phyloP scores from a whole-genome alignment of 345 rosid species.

The Cardamine resedifolia region DNA sequence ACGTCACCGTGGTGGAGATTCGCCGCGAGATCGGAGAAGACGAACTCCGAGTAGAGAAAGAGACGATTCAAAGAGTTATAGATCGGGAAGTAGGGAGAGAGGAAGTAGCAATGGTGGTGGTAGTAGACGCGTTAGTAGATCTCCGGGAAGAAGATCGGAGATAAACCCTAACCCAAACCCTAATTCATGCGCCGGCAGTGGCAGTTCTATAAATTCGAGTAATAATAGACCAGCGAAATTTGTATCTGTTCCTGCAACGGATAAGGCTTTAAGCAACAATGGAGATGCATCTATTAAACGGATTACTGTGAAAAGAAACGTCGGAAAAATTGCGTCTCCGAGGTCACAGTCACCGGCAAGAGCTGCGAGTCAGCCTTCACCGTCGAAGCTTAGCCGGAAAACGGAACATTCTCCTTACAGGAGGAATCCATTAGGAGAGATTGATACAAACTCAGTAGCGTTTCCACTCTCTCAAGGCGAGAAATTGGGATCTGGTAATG shows the following conservation, averaged over 20 bases:
- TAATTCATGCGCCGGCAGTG: slow-evolving; percentile 12
- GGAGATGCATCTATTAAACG: slow-evolving; percentile 44
- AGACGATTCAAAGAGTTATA: slow-evolving; percentile 48
- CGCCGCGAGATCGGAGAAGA: slow-evolving; percentile 64
- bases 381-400: slow-evolving; percentile 71
- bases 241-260: slow-evolving; percentile 86
- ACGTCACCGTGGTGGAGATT: slow-evolving; percentile 52
- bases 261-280: slow-evolving; percentile 52
- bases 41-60: slow-evolving; percentile 95
- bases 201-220: slow-evolving; percentile 27
- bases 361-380: slow-evolving; percentile 41
- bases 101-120: slow-evolving; percentile 37
- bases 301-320: slow-evolving; percentile 70
- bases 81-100: slow-evolving; percentile 69
- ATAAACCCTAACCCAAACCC: slow-evolving; percentile 34
- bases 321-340: slow-evolving; percentile 56
- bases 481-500: slow-evolving; percentile 27
- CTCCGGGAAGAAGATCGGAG: slow-evolving; percentile 81
- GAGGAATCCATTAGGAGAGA: slow-evolving; percentile 72
- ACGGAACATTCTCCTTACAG: slow-evolving; percentile 77
- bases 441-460: slow-evolving; percentile 55
- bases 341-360: slow-evolving; percentile 80
- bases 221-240: slow-evolving; percentile 58
- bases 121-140: slow-evolving; percentile 75
- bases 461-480: slow-evolving; percentile 44